Evolutionary conservation across 176 grass and related monocot species (phyloP), one percentile per base, ranked within the genome.

Genomic region (Miscanthus lutarioriparius): DNA sequence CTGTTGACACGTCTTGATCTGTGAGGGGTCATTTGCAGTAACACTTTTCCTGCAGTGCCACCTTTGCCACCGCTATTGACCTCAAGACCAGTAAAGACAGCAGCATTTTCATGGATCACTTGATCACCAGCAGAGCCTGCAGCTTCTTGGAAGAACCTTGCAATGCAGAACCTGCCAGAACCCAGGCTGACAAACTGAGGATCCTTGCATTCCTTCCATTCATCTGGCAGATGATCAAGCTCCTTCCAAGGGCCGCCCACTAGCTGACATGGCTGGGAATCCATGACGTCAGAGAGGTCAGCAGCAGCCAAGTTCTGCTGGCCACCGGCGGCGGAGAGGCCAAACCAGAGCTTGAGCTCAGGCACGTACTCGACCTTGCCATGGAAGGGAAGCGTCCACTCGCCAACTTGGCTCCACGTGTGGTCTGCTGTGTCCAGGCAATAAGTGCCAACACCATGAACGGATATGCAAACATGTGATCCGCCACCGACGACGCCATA

Each of bases 261-360:
- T 6, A 75, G 45, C 72, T 28, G 58, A n/a, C n/a, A n/a, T 26
- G 22, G 72, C 20, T 59, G 54, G 22, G 72, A 75, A 9, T 75
- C 72, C 72, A 51, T 7, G 44, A 74, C 28, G 67, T 36, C 17
- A 1, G 65, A 67, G 16, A 67, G 65, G 17, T 67, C 65, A 37
- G 6, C 65, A 67, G 65, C 65, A 20, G 17, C 65, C 65, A 67
- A 22, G 32, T n/a, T n/a, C n/a, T 36, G 15, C 16, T 1, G 32
- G 32, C 7, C 7, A 48, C 16, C 35, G 5, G 0, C 27, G 30
- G 0, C 27, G 30, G 73, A 54, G 73, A 75, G 73, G 47, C 48
- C 73, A 75, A 75, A 75, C 73, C 73, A 75, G 28, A 75, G 73
- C 30, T 56, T 75, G 28, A 75, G 73, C 73, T 75, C 47, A 1